Evolutionary conservation across 2,329 filamentous ascomycete genomes (phyloP), one percentile per base, ranked within the genome.

Genomic region (Tolypocladium ovalisporum): DNA sequence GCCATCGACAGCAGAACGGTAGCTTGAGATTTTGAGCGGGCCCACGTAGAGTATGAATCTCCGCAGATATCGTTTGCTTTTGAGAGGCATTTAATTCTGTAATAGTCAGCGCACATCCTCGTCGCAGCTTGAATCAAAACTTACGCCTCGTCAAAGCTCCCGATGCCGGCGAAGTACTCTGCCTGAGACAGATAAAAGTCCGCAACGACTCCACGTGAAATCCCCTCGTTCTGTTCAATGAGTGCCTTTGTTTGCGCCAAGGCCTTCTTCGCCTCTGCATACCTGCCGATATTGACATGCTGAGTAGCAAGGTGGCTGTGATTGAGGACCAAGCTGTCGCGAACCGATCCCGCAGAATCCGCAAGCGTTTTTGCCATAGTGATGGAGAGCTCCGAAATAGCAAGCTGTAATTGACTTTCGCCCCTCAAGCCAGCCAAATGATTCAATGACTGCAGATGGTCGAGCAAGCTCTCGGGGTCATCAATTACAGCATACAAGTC

Each of bases 81-180:
- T 49, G 67, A 62, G 22, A 79, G 64, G 29, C 62, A 70, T 39
- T 60, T 58, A 56, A 64, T 65, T 4, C 70, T 72, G 54, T 34
- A 1, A 54, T 10, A 22, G 34, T 60, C 29, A 60, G 49, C 47
- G 36, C 19, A 10, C 8, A 17, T 54, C n/a, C 27, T n/a, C 17
- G 7, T 15, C 4, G 19, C n/a, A 29, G 49, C 2, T 4, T 17
- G 2, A 15, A 40, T 10, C 27, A 24, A 52, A 19, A 72, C 71
- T 65, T 67, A 76, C 68, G 82, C 87, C 70, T 87, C 84, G 12
- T 85, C 79, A 19, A 82, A 73, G 54, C 85, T 83, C 12, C 87
- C 87, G 15, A 86, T 80, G 1, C 82, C 81, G 22, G 92, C 75
- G 34, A 86, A 77, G 68, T 91, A 90, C 68, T 96, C 89, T 0